Conservation (phyloP, 148 eudicot species). For the Silene uniflora region DNA sequence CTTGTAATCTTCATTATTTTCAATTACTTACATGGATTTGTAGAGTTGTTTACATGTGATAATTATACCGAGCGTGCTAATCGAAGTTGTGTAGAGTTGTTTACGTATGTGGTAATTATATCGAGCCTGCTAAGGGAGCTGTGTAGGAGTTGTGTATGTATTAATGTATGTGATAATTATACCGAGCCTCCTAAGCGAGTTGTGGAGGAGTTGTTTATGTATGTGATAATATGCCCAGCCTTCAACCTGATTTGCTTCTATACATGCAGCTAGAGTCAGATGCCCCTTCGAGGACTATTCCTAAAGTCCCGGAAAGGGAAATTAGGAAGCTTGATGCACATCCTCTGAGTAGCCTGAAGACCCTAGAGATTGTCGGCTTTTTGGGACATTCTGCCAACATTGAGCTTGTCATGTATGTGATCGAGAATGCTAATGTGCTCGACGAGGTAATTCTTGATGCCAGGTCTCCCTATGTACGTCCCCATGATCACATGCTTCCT, state of each 20-base stretch:
- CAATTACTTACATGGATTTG: too few relatives aligned
- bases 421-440: constrained; percentile 17
- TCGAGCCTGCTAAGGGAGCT: too few relatives aligned
- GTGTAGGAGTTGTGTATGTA: too few relatives aligned
- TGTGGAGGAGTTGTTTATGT: too few relatives aligned
- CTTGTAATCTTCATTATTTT: too few relatives aligned
- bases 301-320: constrained; percentile 4
- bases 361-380: constrained; percentile 17
- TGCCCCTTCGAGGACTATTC: not conserved
- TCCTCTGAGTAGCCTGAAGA: constrained; percentile 6
- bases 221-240: too few relatives aligned
- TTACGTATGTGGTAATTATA: not conserved
- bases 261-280: not conserved
- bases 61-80: too few relatives aligned
- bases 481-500: not conserved
- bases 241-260: not conserved
- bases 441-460: constrained; percentile 11
- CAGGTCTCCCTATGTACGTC: not conserved
- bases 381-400: constrained; percentile 1
- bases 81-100: not conserved
- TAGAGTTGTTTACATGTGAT: too few relatives aligned
- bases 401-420: constrained; percentile 12
- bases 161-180: too few relatives aligned
- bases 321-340: constrained; percentile 6
- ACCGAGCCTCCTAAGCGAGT: too few relatives aligned